Base-by-base conservation (phyloP, 2,329 filamentous ascomycete genomes). In the Sclerotinia nivalis region DNA sequence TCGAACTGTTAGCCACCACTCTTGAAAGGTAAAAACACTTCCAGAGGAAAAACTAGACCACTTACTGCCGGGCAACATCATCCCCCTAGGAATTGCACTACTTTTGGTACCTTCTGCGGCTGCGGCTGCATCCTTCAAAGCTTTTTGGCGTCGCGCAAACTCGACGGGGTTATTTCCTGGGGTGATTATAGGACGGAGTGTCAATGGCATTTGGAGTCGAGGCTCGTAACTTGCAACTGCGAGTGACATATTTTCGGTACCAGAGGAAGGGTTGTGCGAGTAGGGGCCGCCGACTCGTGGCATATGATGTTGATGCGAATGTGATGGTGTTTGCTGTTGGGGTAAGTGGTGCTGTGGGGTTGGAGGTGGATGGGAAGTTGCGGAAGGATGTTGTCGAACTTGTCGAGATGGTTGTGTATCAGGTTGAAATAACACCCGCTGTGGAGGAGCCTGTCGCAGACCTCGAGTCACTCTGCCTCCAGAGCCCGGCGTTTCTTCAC, bases 401-500 rank as follows among this genome's bases (percentile, higher is more conserved):
- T 89, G 86, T 72, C 92, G 86, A 20, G 86, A 83, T 4, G 90
- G 83, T 13, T 86, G 87, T 2, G 89, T 89, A 75, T 96, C 93
- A 43, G 93, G 93, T 78, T 96, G 92, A 80, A 95, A 96, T 66
- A 96, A 89, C 66, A 94, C 89, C 72, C 93, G 86, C 77, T 94
- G 93, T 0, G 93, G 90, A 40, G 93, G 93, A n/a, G 92, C 92
- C 79, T 96, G 92, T 73, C 93, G 86, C 65, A 94, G 82, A 50
- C 89, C 90, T 72, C 89, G 83, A 3, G 88, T 89, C 25, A 86
- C 87, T 71, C 88, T 83, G 50, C 84, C 84, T 52, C 84, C 84
- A 5, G 86, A 87, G 13, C 82, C 78, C 34, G 84, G 83, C 20
- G 83, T 81, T 65, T 87, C 86, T 69, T 83, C 82, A 2, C 82